Evolutionary conservation across 306 rosid genomes (phyloP).

Genomic region (Lotus japonicus): DNA sequence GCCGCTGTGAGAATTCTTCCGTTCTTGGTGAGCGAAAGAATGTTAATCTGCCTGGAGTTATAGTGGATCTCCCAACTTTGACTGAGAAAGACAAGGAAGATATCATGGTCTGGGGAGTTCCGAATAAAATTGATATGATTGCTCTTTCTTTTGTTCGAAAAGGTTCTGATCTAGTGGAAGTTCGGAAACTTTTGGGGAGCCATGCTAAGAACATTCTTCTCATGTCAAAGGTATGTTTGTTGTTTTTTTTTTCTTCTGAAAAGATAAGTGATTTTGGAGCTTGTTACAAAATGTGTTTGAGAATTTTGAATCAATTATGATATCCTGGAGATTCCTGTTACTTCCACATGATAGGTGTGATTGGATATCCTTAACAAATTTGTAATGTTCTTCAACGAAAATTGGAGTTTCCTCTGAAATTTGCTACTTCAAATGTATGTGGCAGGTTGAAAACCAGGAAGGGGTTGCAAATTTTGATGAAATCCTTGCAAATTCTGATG

Average conservation of each 20-base stretch:
- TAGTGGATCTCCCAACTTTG: slow-evolving; percentile 92
- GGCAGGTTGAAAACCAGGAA: slow-evolving; percentile 95
- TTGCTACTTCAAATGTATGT: slow-evolving; percentile 13
- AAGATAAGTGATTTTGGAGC: neutral
- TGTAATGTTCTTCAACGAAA: neutral
- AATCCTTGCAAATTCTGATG: slow-evolving; percentile 90
- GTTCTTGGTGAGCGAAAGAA: slow-evolving; percentile 94
- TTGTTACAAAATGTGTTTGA: neutral
- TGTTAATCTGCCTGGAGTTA: slow-evolving; percentile 89
- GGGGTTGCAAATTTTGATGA: slow-evolving; percentile 99
- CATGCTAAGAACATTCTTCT: slow-evolving; percentile 86
- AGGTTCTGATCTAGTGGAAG: slow-evolving; percentile 89
- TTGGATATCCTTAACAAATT: neutral
- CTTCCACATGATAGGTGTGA: neutral
- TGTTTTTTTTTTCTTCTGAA: neutral
- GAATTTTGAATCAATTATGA: neutral
- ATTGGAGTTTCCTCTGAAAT: neutral
- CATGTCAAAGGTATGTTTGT: slow-evolving; percentile 75
- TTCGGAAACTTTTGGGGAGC: slow-evolving; percentile 70
- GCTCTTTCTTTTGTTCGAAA: slow-evolving; percentile 94
- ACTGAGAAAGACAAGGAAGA: slow-evolving; percentile 95
- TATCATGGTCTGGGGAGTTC: slow-evolving; percentile 80
- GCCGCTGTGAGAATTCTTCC: slow-evolving; percentile 92
- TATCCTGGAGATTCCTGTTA: slow-evolving; percentile 14
- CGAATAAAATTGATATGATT: slow-evolving; percentile 89